Evolutionary conservation across 2,329 filamentous ascomycete genomes (phyloP), one percentile per base, ranked within the genome.

Genomic region (Calonectria ilicicola): DNA sequence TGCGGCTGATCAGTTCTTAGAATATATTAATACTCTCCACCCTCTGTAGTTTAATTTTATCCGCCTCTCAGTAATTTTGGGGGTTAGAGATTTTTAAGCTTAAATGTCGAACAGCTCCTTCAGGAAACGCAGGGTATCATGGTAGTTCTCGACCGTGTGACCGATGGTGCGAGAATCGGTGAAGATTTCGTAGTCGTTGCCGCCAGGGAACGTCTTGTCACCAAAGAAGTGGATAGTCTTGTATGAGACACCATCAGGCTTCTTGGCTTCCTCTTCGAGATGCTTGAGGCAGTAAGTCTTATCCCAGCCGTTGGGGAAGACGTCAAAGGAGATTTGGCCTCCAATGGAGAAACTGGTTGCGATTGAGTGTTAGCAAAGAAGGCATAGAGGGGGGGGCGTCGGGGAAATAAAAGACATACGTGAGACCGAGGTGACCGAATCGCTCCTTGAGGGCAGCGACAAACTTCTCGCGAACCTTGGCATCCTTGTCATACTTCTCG

Each of bases 241-340:
- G 89, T 96, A 98, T 27, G 92, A 86, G 75, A 97, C 87, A 74
- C 93, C 93, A 80, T 91, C 92, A 47, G 90, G 88, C 83, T 90
- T 88, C 86, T 89, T 87, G 75, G 93, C 92, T 84, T 98, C 96
- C 75, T 90, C 90, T 86, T 97, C 95, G 74, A 98, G 88, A 85
- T 98, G 96, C 79, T 91, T 88, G 78, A 98, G 89, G 87, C 96
- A 98, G 90, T 98, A 99, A 12, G 95, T 98, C 92, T 98, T 99
- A 87, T 99, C 97, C 97, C 97, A 99, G 81, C 97, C 97, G 2
- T 88, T 91, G 76, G 97, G 97, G 90, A 99, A 99, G 80, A 98
- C 94, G 83, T 99, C 97, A 84, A 99, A 99, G 72, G 96, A 98
- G 85, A 99, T 98, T 83, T 98, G 95, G 66, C 97, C 97, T 79